Base-by-base conservation (phyloP, 495 filamentous ascomycete species). In the Jackrogersella minutella region DNA sequence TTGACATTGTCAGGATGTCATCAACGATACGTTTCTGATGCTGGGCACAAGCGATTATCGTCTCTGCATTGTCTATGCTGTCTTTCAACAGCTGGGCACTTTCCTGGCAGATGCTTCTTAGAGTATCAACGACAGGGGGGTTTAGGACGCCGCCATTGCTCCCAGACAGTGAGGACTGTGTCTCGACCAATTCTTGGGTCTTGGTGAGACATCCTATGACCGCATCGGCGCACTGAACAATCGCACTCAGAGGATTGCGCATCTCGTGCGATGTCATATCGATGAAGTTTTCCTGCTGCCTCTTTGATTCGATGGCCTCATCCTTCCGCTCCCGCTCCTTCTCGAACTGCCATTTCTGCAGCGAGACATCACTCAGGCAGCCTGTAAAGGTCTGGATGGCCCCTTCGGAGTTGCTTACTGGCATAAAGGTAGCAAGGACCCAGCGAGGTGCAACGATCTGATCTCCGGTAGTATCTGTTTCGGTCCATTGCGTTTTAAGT, bases 181-280 rank as follows among this genome's bases (percentile, higher is more conserved):
- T 50, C 49, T 69, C 39, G n/a, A 60, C 49, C 36, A 69, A 22
- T 14, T 69, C 66, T 31, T 60, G 66, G 7, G 54, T 60, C 9
- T 79, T 78, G 50, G 74, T 78, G n/a, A 92, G 72, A 17, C 82
- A 78, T 0, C 79, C 83, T 8, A 83, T 74, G 37, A 94, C 92
- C 70, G 93, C 90, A 68, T 95, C 91, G 3, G 88, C 87, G 71
- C 90, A 93, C 72, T 93, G 91, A 34, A 93, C 74, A 36, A 94
- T 92, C 5, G 91, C 91, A 44, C 86, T 90, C 11, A 95, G 80
- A 2, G 92, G 92, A 62, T 95, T 96, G 6, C 91, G 85, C 81
- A 95, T 91, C 70, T 96, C 91, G 64, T 96, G 92, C 53, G 88
- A 91, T 14, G 90, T 93, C 67, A 93, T 93, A 74, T 94, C 91